Base-by-base conservation (phyloP, 192 early-diverging fungal species). In the Cladochytrium replicatum region DNA sequence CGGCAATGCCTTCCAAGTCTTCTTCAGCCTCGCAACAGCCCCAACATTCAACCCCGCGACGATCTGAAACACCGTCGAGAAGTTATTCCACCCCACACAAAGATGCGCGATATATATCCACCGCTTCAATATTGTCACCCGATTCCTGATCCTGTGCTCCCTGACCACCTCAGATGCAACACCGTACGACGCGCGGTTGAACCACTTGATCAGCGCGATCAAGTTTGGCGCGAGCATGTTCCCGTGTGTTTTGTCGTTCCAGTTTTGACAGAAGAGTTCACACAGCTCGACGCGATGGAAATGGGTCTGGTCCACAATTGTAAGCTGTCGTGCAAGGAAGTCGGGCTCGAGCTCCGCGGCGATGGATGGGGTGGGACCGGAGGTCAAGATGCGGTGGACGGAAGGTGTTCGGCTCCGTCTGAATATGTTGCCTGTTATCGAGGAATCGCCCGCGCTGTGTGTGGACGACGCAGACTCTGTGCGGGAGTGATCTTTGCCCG, bases 31-130 rank as follows among this genome's bases (percentile, higher is more conserved):
- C 57, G 80, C 67, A 1, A 91, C 76, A 1, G 78, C 66, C 0
- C 84, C 79, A 32, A 83, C 67, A 50, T 83, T 82, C 8, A 91
- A 68, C 2, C 85, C 86, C 7, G 79, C 82, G 13, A 83, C 80
- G 39, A 91, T 76, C 8, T 84, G 84, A 71, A 91, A 84, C 9
- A 81, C 65, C 1, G 80, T 83, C 52, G 88, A 86, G 61, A 62
- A 74, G 47, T 74, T 74, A 63, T 46, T 75, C 81, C 17, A 76
- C 75, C 66, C 51, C 63, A 53, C 57, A 64, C 66, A 65, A 59
- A 50, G 26, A 6, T 69, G 59, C 1, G 74, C 74, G 43, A 67
- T 74, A 24, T 68, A 65, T n/a, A 81, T 80, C 46, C 77, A 74
- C 22, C 71, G 58, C 52, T 82, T 71, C 2, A 76, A 8, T 8